Evolutionary conservation across 2,329 filamentous ascomycete genomes (phyloP), one percentile per base, ranked within the genome.

Genomic region (Ascochyta fabae): DNA sequence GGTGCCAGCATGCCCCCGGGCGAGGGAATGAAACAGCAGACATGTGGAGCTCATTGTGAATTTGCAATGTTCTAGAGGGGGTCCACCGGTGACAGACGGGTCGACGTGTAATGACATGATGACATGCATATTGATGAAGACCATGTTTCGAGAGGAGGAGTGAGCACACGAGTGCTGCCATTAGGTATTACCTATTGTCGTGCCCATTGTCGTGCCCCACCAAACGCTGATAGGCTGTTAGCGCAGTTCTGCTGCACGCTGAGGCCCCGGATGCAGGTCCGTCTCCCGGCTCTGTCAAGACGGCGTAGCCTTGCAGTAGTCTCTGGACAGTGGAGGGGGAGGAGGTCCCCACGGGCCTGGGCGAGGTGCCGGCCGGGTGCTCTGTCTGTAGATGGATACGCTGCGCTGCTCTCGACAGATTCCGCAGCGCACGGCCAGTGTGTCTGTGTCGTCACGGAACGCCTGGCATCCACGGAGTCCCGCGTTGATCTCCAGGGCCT

Each of bases 241-340:
- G 52, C 40, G 41, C 27, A 45, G 23, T 15, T 7, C 34, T 31
- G 27, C 46, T 55, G 52, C 52, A 55, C 10, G 46, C 41, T 33
- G 45, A 38, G 53, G 47, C 24, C 31, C 43, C 53, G 47, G 53
- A 50, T 56, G 53, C 53, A 56, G 53, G 53, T 56, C 53, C 53
- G 47, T 40, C 31, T 23, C 42, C 47, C 53, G 53, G 39, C 41
- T 50, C 46, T 56, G 53, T 50, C 47, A 47, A 34, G 53, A 39
- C 24, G 43, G 53, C 53, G 53, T 51, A 56, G 53, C 42, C 53
- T 56, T 51, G 47, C 53, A 56, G 53, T 51, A 56, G 53, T 47
- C 35, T 29, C 12, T 29, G 27, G 27, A 29, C 19, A 40, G 3
- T 46, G 40, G 46, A 54, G 27, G 34, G 22, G 12, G 44, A 49